Evolutionary conservation across 2,329 filamentous ascomycete genomes (phyloP).

Genomic region (Aspergillus latus): DNA sequence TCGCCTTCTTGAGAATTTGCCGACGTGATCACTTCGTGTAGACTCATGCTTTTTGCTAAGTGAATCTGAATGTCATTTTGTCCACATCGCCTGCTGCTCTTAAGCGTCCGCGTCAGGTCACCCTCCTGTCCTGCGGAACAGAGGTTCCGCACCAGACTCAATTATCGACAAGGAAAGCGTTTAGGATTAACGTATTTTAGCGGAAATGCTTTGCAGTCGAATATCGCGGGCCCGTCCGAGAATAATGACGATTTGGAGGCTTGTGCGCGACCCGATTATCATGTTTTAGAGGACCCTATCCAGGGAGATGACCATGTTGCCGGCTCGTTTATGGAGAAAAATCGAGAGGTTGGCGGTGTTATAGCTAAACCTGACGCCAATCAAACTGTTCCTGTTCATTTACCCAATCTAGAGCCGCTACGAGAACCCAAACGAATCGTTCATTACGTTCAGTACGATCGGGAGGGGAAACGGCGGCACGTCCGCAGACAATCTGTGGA

Average conservation of each 20-base stretch:
- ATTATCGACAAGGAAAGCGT: slow-evolving; percentile 23
- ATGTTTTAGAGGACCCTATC: background rate
- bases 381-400: background rate
- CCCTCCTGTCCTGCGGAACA: slow-evolving; percentile 22
- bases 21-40: background rate
- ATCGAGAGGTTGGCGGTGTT: background rate
- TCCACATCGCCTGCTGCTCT: slow-evolving; percentile 31
- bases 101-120: slow-evolving; percentile 30
- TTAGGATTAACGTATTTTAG: slow-evolving; percentile 11
- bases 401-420: background rate
- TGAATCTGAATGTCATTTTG: slow-evolving; percentile 39
- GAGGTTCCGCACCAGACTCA: slow-evolving; percentile 22
- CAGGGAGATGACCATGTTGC: background rate
- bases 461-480: background rate
- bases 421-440: background rate
- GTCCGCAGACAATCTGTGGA: slow-evolving; percentile 13
- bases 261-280: background rate
- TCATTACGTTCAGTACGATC: background rate
- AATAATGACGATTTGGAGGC: slow-evolving; percentile 6
- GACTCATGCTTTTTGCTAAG: slow-evolving; percentile 17
- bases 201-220: slow-evolving; percentile 17
- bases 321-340: background rate
- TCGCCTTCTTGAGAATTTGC: no score
- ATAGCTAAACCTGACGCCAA: background rate
- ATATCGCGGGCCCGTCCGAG: background rate